Percentiles rank a stretch among this genome's conserved stretches.
These are phyloP conservation scores for Blastomyces parvus DNA, from an alignment of 2,329 filamentous ascomycete genomes.

Conservation along the genomic window DNA sequence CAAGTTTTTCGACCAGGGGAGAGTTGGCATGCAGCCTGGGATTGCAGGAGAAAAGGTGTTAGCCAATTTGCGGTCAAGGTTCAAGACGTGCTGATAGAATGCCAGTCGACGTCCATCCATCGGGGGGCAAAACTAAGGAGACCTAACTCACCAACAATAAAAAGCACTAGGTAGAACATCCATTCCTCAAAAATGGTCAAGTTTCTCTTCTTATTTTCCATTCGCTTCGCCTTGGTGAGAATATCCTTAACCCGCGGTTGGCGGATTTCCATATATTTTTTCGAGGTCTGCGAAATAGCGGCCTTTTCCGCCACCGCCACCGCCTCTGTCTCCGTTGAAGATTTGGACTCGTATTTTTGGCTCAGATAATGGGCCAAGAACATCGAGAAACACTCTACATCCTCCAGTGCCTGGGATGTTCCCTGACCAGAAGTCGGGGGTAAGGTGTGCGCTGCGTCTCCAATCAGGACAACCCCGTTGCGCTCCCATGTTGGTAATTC, in stretches of 20 bases:
- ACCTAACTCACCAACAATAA: conserved; percentile 25
- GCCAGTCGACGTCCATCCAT: no score
- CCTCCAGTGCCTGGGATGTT: conserved; percentile 47
- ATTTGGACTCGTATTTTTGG: conserved; percentile 9
- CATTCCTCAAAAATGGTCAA: conserved; percentile 29
- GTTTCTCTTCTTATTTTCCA: conserved; percentile 28
- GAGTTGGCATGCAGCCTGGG: conserved; percentile 12
- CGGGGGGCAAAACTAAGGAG: no score
- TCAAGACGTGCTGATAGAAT: not conserved
- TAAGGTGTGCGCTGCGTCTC: conserved; percentile 50
- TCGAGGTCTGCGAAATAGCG: conserved; percentile 23
- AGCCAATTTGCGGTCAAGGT: not conserved
- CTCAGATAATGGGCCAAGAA: conserved; percentile 30
- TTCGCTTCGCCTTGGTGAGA: conserved; percentile 24
- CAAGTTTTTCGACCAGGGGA: conserved; percentile 12
- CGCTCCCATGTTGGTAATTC: conserved; percentile 40
- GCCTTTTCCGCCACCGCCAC: conserved; percentile 15
- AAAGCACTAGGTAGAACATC: conserved; percentile 31
- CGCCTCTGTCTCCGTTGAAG: not conserved
- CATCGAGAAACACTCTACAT: conserved; percentile 41
- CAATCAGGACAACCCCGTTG: conserved; percentile 44
- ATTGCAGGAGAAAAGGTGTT: not conserved
- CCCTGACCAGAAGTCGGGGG: conserved; percentile 48
- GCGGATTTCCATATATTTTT: conserved; percentile 28
- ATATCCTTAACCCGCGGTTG: conserved; percentile 29